These are phyloP conservation scores for Daedaleopsis nitida DNA, from an alignment of 768 basidiomycete genomes.

Conservation along the genomic window DNA sequence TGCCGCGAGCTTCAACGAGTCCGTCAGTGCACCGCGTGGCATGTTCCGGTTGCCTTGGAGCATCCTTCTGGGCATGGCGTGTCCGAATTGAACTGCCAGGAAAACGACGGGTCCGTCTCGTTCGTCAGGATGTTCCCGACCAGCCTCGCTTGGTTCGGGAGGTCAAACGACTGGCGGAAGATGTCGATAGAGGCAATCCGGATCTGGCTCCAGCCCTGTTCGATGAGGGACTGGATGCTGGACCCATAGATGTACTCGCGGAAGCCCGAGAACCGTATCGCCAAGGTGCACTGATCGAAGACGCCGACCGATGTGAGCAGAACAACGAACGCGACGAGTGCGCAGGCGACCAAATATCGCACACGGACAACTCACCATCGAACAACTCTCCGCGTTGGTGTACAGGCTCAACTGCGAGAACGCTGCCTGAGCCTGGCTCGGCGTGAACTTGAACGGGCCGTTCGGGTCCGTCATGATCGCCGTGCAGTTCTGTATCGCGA, in stretches of 20 bases:
- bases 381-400: slow-evolving; percentile 20
- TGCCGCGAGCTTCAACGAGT: too few species aligned
- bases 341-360: not conserved
- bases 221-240: slow-evolving; percentile 13
- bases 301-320: too few species aligned
- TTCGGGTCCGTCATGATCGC: slow-evolving; percentile 12
- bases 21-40: not conserved
- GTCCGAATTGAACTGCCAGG: slow-evolving; percentile 16
- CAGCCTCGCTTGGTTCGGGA: slow-evolving; percentile 6
- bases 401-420: slow-evolving; percentile 16
- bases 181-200: slow-evolving; percentile 16
- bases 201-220: slow-evolving; percentile 15
- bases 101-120: slow-evolving; percentile 18
- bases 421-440: slow-evolving; percentile 8
- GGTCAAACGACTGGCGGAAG: slow-evolving; percentile 14
- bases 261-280: slow-evolving; percentile 15
- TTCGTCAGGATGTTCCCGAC: slow-evolving; percentile 9
- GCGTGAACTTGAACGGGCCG: slow-evolving; percentile 10
- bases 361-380: slow-evolving; percentile 5
- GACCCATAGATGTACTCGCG: slow-evolving; percentile 20
- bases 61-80: slow-evolving; percentile 17
- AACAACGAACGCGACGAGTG: too few species aligned
- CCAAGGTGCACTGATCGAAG: slow-evolving; percentile 10
- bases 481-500: slow-evolving; percentile 17
- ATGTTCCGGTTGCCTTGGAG: not conserved